phyloP scores from a whole-genome alignment of 2,329 filamentous ascomycete genomes.

The Calonectria pseudoturangicola region DNA sequence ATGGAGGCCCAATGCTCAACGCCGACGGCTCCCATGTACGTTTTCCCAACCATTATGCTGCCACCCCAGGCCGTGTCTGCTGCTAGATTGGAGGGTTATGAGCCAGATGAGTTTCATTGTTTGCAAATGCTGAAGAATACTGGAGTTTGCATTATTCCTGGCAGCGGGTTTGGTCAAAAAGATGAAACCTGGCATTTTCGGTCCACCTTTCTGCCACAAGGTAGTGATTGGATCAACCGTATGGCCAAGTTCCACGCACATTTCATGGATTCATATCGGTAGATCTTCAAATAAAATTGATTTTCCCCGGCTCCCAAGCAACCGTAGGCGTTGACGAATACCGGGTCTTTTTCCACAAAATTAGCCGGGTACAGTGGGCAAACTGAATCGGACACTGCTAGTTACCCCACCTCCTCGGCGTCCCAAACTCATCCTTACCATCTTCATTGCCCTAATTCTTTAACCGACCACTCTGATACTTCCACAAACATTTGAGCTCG shows the following conservation, averaged over 20 bases:
- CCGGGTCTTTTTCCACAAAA: neutral
- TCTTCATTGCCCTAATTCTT: too few species aligned
- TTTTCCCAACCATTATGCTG: conserved; percentile 94
- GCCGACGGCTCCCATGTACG: conserved; percentile 98
- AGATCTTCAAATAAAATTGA: neutral
- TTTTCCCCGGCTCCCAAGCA: too few species aligned
- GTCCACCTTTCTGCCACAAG: neutral
- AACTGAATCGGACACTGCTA: neutral
- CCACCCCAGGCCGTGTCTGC: conserved; percentile 84
- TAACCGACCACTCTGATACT: too few species aligned
- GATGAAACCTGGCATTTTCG: conserved; percentile 70
- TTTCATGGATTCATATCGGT: neutral
- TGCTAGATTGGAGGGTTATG: conserved; percentile 82
- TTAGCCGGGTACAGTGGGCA: neutral
- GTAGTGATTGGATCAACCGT: neutral
- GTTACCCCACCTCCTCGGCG: too few species aligned
- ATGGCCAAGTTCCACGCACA: neutral
- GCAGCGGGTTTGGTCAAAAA: conserved; percentile 94
- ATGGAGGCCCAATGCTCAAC: conserved; percentile 96
- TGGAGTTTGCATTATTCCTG: conserved; percentile 94
- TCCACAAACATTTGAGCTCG: too few species aligned
- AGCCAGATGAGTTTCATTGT: conserved; percentile 95
- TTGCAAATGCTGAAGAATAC: conserved; percentile 93
- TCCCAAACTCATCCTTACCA: too few species aligned
- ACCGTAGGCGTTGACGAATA: neutral